These are phyloP conservation scores for Eucalyptus erythrocorys DNA, from an alignment of 345 rosid species.

Conservation along the genomic window DNA sequence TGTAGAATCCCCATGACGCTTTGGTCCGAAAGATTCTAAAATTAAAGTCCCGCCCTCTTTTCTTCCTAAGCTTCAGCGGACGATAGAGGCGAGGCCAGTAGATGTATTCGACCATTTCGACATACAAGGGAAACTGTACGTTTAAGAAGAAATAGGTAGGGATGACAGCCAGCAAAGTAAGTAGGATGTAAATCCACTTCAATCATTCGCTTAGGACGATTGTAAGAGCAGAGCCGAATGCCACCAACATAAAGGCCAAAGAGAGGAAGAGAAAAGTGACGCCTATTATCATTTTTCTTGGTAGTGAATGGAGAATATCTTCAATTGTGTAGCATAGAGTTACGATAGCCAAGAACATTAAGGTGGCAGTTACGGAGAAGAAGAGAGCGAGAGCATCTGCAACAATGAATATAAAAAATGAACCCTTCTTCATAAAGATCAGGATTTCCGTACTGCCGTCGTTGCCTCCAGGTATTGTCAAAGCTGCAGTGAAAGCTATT, in stretches of 20 bases:
- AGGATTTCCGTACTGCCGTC: not conserved
- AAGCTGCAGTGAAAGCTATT: not conserved
- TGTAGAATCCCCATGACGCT: no score
- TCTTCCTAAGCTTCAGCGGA: not conserved
- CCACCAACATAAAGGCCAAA: no score
- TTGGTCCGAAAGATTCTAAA: no score
- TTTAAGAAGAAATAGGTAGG: not conserved
- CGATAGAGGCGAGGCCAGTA: not conserved
- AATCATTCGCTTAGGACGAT: not conserved
- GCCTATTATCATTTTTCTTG: no score
- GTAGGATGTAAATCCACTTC: not conserved
- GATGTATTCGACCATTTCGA: not conserved
- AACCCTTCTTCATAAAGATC: not conserved
- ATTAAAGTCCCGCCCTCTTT: no score
- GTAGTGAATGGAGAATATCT: no score
- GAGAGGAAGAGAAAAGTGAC: no score
- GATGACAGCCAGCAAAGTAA: not conserved
- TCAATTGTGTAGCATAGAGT: no score
- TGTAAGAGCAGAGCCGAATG: no score
- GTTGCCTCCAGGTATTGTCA: not conserved
- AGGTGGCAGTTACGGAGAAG: no score
- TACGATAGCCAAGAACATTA: no score
- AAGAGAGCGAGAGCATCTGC: no score
- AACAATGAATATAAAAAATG: not conserved
- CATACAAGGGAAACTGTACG: not conserved